Percentiles rank a stretch among this genome's conserved stretches.
Evolutionary conservation across 306 rosid species (phyloP).

Genomic region (Trichosanthes cucumerina): DNA sequence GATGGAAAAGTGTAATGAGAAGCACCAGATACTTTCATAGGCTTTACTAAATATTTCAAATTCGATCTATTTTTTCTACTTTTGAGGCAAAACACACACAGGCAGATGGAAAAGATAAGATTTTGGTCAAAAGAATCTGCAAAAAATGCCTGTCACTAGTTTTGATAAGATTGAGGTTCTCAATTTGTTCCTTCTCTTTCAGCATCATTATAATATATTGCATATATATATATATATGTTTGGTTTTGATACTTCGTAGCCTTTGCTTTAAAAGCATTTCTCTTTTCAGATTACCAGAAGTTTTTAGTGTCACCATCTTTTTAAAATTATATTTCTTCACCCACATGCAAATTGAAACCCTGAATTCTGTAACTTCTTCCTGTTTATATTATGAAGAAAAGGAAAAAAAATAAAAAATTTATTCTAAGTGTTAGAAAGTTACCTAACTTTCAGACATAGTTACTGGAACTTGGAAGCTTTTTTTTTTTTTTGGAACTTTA

Average conservation of each 20-base stretch:
- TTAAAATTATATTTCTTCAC: not conserved
- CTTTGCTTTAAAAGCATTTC: not conserved
- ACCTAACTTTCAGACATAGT: not conserved
- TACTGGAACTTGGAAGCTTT: not conserved
- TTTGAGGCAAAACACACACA: not conserved
- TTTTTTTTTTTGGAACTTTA: not conserved
- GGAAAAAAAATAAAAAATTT: not conserved
- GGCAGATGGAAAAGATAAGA: constrained; percentile 23
- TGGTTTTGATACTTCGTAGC: not conserved
- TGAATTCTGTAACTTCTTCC: not conserved
- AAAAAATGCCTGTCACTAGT: not conserved
- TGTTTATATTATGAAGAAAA: not conserved
- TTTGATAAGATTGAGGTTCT: constrained; percentile 13
- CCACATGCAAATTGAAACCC: not conserved
- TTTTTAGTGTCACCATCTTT: not conserved
- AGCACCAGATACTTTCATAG: constrained; percentile 71
- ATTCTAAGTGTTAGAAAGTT: not conserved
- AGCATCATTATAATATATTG: not conserved
- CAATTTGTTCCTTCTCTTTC: constrained; percentile 17
- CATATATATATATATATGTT: not conserved
- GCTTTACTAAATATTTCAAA: constrained; percentile 29
- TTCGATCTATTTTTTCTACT: constrained; percentile 40
- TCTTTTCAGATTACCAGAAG: constrained; percentile 7
- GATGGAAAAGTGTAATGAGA: constrained; percentile 36
- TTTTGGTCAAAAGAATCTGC: constrained; percentile 35